Evolutionary conservation across 1,139 yeast species (phyloP), one percentile per base, ranked within the genome.

Genomic region (Chernovozyma sophiae-reginae): DNA sequence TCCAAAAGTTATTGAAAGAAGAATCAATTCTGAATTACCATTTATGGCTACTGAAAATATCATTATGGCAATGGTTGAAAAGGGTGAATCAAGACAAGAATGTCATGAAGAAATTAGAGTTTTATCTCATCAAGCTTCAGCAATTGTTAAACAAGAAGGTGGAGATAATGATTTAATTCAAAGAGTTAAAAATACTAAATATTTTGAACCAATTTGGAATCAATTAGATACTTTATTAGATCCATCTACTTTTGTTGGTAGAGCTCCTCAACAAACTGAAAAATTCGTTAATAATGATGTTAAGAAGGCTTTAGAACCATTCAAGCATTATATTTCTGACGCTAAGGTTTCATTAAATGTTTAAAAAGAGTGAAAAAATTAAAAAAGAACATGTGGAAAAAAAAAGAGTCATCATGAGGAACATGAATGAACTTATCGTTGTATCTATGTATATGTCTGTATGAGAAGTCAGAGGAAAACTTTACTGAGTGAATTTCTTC

Each of bases 11-110:
- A 92, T 92, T 57, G 96, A 85, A 70, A 85, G 97, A 73, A 85
- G 97, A 69, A 92, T 92, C 64, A 81, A 63, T 60, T 77, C 96
- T 36, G 98, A 94, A 67, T 76, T 92, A 56, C 99, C 99, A 51
- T 92, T 94, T 74, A 92, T 92, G 99, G 99, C 99, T 48, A 92
- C 99, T 38, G 99, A 92, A 69, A 92, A 92, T 68, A 81, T 92
- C 60, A 92, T 92, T 62, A 92, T 92, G 99, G 98, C 98, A 40
- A 92, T 92, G 97, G 98, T 92, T 42, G 95, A 89, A 67, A 83
- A 84, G 63, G 97, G 97, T 52, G 97, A 86, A 32, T 89, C 95
- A 20, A 85, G 99, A 76, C 99, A 92, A 73, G 96, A 89, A 41
- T 92, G 96, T 58, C 99, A 92, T 66, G 99, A 92, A 72, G 86